Conservation (phyloP, 176 grass and related monocot species). For the Leersia perrieri region DNA sequence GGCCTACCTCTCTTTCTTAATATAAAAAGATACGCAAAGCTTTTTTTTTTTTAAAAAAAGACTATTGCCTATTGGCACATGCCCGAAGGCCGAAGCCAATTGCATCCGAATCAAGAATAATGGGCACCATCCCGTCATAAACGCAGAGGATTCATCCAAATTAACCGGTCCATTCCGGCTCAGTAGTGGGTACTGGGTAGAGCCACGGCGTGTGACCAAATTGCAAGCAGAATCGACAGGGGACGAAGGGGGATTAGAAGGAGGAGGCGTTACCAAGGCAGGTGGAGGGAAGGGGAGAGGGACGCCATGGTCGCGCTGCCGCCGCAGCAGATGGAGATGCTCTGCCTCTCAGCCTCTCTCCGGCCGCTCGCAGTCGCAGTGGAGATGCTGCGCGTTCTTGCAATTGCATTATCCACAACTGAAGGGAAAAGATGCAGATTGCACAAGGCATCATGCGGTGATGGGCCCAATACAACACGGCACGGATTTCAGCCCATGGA, state of each 20-base stretch:
- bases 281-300: constrained; percentile 53
- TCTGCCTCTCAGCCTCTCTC: constrained; percentile 36
- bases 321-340: not conserved
- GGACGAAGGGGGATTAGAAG: not conserved
- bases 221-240: not conserved
- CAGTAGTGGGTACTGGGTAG: too few relatives aligned
- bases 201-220: too few relatives aligned
- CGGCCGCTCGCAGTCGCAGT: constrained; percentile 19
- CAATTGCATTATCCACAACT: constrained; percentile 29
- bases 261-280: constrained; percentile 36
- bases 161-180: too few relatives aligned
- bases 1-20: too few relatives aligned
- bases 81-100: not conserved
- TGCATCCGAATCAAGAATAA: not conserved
- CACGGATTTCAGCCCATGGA: too few relatives aligned
- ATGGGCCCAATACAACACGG: too few relatives aligned
- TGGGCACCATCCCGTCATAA: not conserved
- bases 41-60: too few relatives aligned
- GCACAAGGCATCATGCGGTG: too few relatives aligned
- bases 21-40: too few relatives aligned
- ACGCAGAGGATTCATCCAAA: too few relatives aligned
- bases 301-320: constrained; percentile 49
- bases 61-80: not conserved
- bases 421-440: too few relatives aligned
- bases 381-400: too few relatives aligned